phyloP scores from a whole-genome alignment of 2,329 filamentous ascomycete genomes.

The Ceratocystis huliohia region DNA sequence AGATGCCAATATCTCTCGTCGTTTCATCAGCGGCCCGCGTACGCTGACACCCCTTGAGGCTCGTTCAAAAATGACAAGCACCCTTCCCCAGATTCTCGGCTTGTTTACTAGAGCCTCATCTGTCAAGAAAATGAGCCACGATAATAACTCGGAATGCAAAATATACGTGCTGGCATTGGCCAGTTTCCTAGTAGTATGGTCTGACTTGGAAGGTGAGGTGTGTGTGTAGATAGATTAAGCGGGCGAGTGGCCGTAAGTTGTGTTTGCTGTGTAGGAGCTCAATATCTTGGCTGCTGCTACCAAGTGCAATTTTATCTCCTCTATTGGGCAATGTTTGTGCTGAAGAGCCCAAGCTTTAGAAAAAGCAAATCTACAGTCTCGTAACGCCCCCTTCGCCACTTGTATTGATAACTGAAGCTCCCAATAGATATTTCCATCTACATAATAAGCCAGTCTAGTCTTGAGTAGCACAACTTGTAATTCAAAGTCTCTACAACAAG shows the following conservation, averaged over 20 bases:
- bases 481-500: neutral
- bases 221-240: neutral
- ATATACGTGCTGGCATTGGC: neutral
- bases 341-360: too few species aligned
- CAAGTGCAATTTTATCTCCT: too few species aligned
- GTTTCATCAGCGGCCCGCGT: neutral
- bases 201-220: neutral
- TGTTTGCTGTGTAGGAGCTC: neutral
- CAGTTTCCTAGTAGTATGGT: neutral
- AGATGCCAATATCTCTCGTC: neutral
- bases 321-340: too few species aligned
- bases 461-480: neutral
- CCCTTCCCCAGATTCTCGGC: slow-evolving; percentile 7
- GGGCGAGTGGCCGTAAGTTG: neutral
- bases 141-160: slow-evolving; percentile 4
- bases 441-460: neutral
- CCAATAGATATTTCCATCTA: too few species aligned
- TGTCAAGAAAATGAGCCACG: neutral
- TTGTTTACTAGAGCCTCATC: slow-evolving; percentile 7
- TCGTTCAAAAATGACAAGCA: neutral
- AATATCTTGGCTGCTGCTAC: too few species aligned
- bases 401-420: neutral
- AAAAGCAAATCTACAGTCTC: too few species aligned
- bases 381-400: neutral
- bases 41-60: neutral